Base-by-base conservation (phyloP, 768 basidiomycete genomes). In the Nidularia pulvinata region DNA sequence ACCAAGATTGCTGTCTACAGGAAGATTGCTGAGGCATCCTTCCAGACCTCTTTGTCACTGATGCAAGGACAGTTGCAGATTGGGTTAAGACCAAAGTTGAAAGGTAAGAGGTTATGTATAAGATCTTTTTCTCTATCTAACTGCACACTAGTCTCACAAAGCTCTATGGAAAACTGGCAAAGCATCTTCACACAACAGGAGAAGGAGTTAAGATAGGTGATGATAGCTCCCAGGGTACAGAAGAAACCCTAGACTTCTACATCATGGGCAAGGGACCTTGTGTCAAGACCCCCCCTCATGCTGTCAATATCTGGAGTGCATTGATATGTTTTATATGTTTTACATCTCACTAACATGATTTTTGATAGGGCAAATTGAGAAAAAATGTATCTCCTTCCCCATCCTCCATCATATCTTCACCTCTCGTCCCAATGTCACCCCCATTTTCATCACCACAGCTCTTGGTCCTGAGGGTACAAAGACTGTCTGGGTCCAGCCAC, bases 401-500 rank as follows among this genome's bases (percentile, higher is more conserved):
- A 36, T 19, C 50, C 50, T 51, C 42, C 50, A 51, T 42, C n/a
- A 1, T 39, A 39, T 39, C 37, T 43, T 4, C 19, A 35, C 35
- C 25, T 39, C 9, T 33, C 50, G 30, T 51, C 50, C 50, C 36
- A 51, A 51, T 39, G 35, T 51, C 13, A 43, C 37, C 32, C 50
- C 50, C 19, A 51, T 51, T 2, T 25, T 51, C 35, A 43, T 51
- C 35, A 43, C 50, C 50, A 51, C 50, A 1, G 19, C 50, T 16
- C 50, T 51, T 37, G 50, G 50, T 42, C 50, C 35, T 14, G 19
- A 43, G 37, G 50, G 50, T 39, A 19, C 35, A 13, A 39, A 30
- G 36, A 51, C 50, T 5, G 19, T 43, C 50, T 51, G 50, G 50
- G 36, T 33, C 37, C 50, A 51, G 50, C 37, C 50, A 51, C 50